Evolutionary conservation across 345 rosid genomes (phyloP), one percentile per base, ranked within the genome.

Genomic region (Nephelium lappaceum): DNA sequence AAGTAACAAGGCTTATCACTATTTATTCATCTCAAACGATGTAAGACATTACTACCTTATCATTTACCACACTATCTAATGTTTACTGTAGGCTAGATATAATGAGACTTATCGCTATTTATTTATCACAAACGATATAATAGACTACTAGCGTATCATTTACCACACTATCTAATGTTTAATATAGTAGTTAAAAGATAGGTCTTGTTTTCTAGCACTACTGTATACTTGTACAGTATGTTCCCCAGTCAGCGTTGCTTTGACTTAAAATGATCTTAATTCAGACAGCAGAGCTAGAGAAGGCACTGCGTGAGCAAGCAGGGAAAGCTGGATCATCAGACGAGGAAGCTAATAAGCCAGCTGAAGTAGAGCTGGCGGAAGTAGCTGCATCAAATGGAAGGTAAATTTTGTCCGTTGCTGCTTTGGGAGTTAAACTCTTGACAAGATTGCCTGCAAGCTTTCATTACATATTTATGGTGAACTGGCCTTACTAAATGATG

Each of bases 281-380:
- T 77, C 93, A 93, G 98, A 80, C 90, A 78, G 92, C 92, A 8
- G 92, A 91, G 92, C 92, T 83, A 82, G 95, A 93, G 84, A 89
- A 84, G 73, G 85, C 87, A 79, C 74, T 77, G 66, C 87, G 73
- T 71, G 91, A 83, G 70, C 86, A 75, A 69, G 87, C 76, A 55
- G 82, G 47, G 45, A 84, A 81, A 70, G 82, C 81, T 76, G 89
- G 88, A 83, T 81, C 81, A 55, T 85, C 92, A 47, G 87, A 82
- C 61, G 79, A 51, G 1, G 90, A 87, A 77, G 74, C 73, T 80
- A 78, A 82, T 74, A 80, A 77, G 76, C 79, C 87, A 71, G 76
- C 87, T 79, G 78, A 82, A 64, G 80, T 82, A 79, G 90, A 85
- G 77, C 78, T 73, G 41, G 85, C 79, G 74, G 72, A 85, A 72